Evolutionary conservation across 169 alveolate species (phyloP), one percentile per base, ranked within the genome.

Genomic region (Cryptosporidium andersoni): DNA sequence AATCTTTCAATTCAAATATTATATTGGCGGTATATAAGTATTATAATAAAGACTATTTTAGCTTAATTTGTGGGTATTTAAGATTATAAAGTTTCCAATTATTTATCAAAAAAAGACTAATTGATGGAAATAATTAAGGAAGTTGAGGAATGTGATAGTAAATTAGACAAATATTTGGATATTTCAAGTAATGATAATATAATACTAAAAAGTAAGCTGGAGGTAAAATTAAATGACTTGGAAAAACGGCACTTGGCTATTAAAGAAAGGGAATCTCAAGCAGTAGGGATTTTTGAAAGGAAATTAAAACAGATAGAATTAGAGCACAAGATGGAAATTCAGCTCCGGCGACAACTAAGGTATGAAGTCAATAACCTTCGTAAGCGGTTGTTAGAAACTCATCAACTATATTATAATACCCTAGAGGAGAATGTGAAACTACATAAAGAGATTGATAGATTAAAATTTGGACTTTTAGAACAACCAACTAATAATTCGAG

Each of bases 291-390:
- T 36, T 60, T 74, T 9, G 85, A 74, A 39, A 74, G 85, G 14
- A 74, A 53, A 43, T 62, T 74, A 52, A 74, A 42, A 37, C 85
- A 74, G 2, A 68, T 74, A 8, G 85, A 74, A 42, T 60, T 74
- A 49, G 85, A 74, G 51, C 85, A 74, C 42, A 74, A 74, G 68
- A 74, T 60, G 9, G 85, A 74, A 42, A 2, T 74, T 8, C 55
- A 74, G 36, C 62, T 74, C 1, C 55, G 85, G 48, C 55, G 85
- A 12, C 85, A 74, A 39, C 66, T 74, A 7, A 74, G 85, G 45
- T 74, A 58, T 74, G 85, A 74, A 53, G 85, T 74, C 34, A 74
- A 74, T 42, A 74, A 74, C 36, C 60, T 74, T 47, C 55, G 85
- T 8, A 74, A 74, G 40, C 25, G 43, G 53, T 62, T 74, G 3